A percentile compares a stretch with the other conserved stretches of the same genome.
Evolutionary conservation across 2,329 filamentous ascomycete species (phyloP).

Genomic region (Cadophora malorum): DNA sequence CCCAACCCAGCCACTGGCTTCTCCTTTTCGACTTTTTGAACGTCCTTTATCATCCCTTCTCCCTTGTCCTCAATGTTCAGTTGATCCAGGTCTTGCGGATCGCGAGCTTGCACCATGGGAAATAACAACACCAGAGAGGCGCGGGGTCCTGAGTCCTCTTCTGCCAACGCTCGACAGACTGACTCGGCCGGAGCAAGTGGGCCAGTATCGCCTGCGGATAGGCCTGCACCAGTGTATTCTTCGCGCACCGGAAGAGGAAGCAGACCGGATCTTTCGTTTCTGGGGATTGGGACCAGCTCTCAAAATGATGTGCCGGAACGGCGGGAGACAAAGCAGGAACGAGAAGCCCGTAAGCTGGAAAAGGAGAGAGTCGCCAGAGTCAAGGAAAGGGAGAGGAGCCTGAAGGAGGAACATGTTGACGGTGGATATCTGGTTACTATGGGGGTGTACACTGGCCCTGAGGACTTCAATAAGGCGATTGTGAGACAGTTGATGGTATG

Average conservation of each 20-base stretch:
- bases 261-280: constrained; percentile 44
- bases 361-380: constrained; percentile 76
- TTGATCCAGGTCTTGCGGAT: constrained; percentile 39
- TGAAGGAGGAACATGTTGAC: constrained; percentile 91
- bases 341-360: constrained; percentile 84
- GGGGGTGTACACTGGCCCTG: constrained; percentile 87
- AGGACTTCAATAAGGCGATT: constrained; percentile 89
- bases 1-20: constrained; percentile 14
- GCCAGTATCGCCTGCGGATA: constrained; percentile 38
- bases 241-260: constrained; percentile 41
- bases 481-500: constrained; percentile 90
- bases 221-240: constrained; percentile 35
- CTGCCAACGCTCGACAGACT: constrained; percentile 28
- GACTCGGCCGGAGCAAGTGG: constrained; percentile 34
- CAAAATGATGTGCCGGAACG: constrained; percentile 51
- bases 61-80: constrained; percentile 36
- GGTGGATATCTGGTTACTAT: constrained; percentile 94
- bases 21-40: constrained; percentile 19
- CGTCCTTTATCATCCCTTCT: constrained; percentile 12
- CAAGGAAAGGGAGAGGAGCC: constrained; percentile 88
- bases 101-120: constrained; percentile 42
- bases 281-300: constrained; percentile 41
- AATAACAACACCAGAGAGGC: constrained; percentile 43
- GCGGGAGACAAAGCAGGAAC: constrained; percentile 88
- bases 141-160: constrained; percentile 40